These are phyloP conservation scores for Diaporthe humulicola DNA, from an alignment of 2,329 filamentous ascomycete genomes.

Conservation along the genomic window DNA sequence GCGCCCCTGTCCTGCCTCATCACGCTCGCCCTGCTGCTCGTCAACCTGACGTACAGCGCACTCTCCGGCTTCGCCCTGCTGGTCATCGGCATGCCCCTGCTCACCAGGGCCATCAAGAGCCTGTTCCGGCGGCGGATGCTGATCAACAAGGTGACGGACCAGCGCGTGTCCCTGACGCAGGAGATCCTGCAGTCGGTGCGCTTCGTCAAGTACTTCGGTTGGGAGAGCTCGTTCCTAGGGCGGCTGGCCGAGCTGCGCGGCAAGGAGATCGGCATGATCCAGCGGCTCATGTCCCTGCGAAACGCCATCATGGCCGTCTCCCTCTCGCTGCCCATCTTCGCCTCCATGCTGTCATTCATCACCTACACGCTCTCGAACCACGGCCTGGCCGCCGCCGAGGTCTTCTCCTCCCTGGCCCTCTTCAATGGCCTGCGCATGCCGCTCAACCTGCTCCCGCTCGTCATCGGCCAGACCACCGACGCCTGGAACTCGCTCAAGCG, in stretches of 20 bases:
- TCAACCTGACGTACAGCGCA: slow-evolving; percentile 93
- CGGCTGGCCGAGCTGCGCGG: slow-evolving; percentile 80
- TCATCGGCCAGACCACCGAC: slow-evolving; percentile 91
- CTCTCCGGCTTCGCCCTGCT: slow-evolving; percentile 89
- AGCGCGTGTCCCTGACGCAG: slow-evolving; percentile 90
- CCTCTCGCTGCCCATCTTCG: slow-evolving; percentile 91
- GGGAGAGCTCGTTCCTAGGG: slow-evolving; percentile 89
- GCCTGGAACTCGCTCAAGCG: slow-evolving; percentile 87
- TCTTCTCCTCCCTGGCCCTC: slow-evolving; percentile 93
- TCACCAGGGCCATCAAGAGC: slow-evolving; percentile 82
- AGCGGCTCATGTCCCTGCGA: slow-evolving; percentile 83
- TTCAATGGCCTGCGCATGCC: slow-evolving; percentile 95
- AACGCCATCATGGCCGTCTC: slow-evolving; percentile 88
- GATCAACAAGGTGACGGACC: slow-evolving; percentile 96
- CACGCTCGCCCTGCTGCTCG: slow-evolving; percentile 82
- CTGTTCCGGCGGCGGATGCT: slow-evolving; percentile 80
- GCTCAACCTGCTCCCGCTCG: slow-evolving; percentile 87
- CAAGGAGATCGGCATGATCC: slow-evolving; percentile 86
- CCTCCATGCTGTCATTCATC: slow-evolving; percentile 95
- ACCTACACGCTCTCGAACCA: slow-evolving; percentile 79
- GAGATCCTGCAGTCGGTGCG: slow-evolving; percentile 92
- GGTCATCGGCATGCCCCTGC: slow-evolving; percentile 80
- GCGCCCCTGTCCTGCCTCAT: slow-evolving; percentile 83
- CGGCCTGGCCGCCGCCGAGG: slow-evolving; percentile 77
- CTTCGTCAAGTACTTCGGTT: slow-evolving; percentile 97